A percentile compares a stretch with the other conserved stretches of the same genome.
Conservation (phyloP, 768 basidiomycete genomes). For the Rubroboletus satanas region DNA sequence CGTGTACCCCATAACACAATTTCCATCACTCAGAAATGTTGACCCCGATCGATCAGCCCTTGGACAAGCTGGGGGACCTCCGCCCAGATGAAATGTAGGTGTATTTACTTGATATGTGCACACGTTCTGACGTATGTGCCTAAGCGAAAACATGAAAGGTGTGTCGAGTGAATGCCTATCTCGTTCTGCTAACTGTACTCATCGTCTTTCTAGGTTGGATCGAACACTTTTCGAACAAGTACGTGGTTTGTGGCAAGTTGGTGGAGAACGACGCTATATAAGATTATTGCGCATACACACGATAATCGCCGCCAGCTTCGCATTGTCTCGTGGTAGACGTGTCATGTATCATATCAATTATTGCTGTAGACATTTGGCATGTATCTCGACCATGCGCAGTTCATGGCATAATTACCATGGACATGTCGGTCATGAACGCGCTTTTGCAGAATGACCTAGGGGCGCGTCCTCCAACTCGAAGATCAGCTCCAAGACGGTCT, state of each 20-base stretch:
- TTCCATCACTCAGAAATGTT: constrained; percentile 66
- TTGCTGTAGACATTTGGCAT: neutral
- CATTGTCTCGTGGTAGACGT: neutral
- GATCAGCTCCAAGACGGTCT: neutral
- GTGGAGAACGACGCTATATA: constrained; percentile 68
- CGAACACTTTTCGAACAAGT: constrained; percentile 90
- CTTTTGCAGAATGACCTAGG: too few relatives aligned
- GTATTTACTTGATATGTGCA: neutral
- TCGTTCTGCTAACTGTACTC: neutral
- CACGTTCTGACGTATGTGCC: neutral
- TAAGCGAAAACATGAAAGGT: constrained; percentile 92
- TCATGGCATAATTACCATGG: neutral
- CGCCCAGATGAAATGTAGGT: constrained; percentile 79
- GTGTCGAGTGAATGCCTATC: neutral
- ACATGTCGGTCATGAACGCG: neutral
- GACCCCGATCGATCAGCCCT: constrained; percentile 77
- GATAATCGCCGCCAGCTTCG: neutral
- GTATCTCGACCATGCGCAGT: neutral
- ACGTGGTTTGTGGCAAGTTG: constrained; percentile 84
- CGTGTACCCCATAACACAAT: neutral
- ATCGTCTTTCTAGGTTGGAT: constrained; percentile 65
- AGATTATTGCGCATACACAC: neutral
- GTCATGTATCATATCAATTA: constrained; percentile 11
- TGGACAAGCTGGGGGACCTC: constrained; percentile 82
- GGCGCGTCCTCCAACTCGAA: neutral